phyloP scores from a whole-genome alignment of 1,284 basidiomycete genomes.

The Puccinia polysora region DNA sequence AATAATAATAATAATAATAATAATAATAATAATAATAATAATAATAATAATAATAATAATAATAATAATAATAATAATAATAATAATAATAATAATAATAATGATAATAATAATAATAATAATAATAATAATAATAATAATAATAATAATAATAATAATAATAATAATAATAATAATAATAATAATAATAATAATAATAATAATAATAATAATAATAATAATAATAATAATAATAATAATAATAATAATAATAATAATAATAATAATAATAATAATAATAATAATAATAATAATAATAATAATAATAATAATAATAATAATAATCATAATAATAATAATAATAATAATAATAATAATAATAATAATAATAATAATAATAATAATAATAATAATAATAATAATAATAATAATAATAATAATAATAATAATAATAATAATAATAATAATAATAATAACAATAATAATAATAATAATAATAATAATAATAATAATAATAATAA shows the following conservation, averaged over 20 bases:
- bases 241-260: slow-evolving; percentile 50
- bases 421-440: no score
- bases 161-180: background rate
- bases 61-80: background rate
- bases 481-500: background rate
- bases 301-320: no score
- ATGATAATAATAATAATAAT: background rate
- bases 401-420: no score
- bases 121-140: background rate
- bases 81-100: background rate
- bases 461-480: no score
- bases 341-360: no score
- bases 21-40: background rate
- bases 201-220: no score
- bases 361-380: no score
- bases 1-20: background rate
- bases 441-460: no score
- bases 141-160: background rate
- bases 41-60: background rate
- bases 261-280: no score
- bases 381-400: no score
- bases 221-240: slow-evolving; percentile 51
- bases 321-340: no score
- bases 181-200: slow-evolving; percentile 39
- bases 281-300: no score